Evolutionary conservation across 768 basidiomycete species (phyloP), one percentile per base, ranked within the genome.

Genomic region (Megacollybia marginata): DNA sequence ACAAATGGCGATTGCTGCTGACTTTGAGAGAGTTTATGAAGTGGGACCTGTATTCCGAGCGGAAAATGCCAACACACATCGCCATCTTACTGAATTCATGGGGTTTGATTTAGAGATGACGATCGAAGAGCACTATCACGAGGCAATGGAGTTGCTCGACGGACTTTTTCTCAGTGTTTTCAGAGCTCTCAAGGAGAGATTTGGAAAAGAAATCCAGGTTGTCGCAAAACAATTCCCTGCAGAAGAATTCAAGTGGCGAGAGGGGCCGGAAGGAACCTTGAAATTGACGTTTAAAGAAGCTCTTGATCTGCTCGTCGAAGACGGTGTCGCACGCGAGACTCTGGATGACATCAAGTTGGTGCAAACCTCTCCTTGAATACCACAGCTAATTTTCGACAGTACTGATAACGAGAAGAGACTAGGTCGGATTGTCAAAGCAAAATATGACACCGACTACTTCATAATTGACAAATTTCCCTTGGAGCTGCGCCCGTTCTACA

Each of bases 401-500:
- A 99, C 96, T 16, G 86, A 89, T 63, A 93, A 95, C 63, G 96
- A 99, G 69, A 95, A 88, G 71, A 78, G 87, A 52, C 84, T 99
- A 34, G 96, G 96, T 18, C 74, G 84, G 44, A 71, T 98, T 48
- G 83, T 99, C 59, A 90, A 85, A 63, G 85, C 81, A 47, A 97
- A 96, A 69, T 95, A 96, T 64, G 83, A 92, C 59, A 97, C 92
- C 42, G 96, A 99, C 68, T 99, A 97, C 73, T 99, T 88, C 72
- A 98, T 98, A 66, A 85, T 99, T 57, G 96, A 99, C 77, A 99
- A 98, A 69, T 99, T 98, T 79, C 96, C 96, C 5, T 76, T 94
- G 66, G 87, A 78, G 34, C 82, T 98, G 52, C 88, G 96, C 48
- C 96, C 96, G 2, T 99, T 99, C 72, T 99, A 99, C 70, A 99